Base-by-base conservation (phyloP, 352 stramenopile species). In the Phytophthora cactorum region DNA sequence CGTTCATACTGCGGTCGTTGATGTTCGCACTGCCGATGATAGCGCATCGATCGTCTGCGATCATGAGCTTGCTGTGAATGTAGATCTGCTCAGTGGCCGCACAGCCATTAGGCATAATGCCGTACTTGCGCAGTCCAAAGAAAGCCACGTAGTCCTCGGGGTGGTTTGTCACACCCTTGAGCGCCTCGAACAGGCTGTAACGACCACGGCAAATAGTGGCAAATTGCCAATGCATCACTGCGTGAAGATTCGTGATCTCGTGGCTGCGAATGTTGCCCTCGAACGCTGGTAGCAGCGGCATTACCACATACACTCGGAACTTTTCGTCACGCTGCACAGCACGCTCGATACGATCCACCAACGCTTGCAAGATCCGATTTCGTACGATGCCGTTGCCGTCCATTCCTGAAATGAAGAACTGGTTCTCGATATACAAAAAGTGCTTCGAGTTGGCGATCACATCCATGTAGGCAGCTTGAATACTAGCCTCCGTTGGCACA, bases 21-120 rank as follows among this genome's bases (percentile, higher is more conserved):
- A 98, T 98, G 78, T 98, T 98, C 9, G 94, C 95, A 55, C 88
- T 97, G 17, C 95, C 95, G 47, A 98, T 87, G 36, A 98, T 95
- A 49, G 77, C 89, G 22, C 90, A 88, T 58, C 84, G 83, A 66
- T 98, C 95, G 59, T 98, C 95, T 0, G 82, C 85, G 31, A 97
- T 95, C 54, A 97, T 76, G 3, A 97, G 72, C 72, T 97, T 97
- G 66, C 87, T 94, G 75, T 98, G 92, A 59, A 98, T 94, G 74
- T 97, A 98, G n/a, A 97, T 94, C 70, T 96, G 88, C 59, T 97
- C 90, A 0, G 88, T 95, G 5, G 86, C 78, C 8, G 93, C 81
- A 32, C 77, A 89, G 4, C 85, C 86, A 32, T 92, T 96, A 1
- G 80, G 83, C 66, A 93, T 77, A 47, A 94, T 90, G 9, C 87